A percentile compares a stretch with the other conserved stretches of the same genome.
phyloP scores from a whole-genome alignment of 331 rosid genomes.

The Phaseolus coccineus region DNA sequence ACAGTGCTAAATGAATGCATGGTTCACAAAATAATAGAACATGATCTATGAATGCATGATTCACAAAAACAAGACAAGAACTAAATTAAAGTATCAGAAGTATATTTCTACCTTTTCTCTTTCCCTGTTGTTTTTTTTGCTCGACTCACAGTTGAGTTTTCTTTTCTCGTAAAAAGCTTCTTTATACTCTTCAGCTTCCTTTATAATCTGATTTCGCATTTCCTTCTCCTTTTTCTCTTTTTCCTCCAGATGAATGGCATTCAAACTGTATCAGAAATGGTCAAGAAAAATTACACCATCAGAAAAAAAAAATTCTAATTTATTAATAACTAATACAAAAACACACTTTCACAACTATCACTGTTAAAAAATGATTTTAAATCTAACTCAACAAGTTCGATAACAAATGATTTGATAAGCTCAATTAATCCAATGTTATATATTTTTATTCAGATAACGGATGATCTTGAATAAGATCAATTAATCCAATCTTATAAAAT shows the following conservation, averaged over 20 bases:
- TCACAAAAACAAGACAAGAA: neutral
- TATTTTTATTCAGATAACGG: too few species aligned
- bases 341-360: neutral
- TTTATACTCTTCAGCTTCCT: conserved; percentile 88
- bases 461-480: too few species aligned
- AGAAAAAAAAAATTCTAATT: neutral
- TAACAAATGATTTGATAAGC: too few species aligned
- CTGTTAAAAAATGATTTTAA: neutral
- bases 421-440: too few species aligned
- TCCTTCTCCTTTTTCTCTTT: conserved; percentile 87
- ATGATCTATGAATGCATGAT: neutral
- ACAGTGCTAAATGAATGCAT: neutral
- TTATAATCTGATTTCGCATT: conserved; percentile 80
- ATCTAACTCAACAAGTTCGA: too few species aligned
- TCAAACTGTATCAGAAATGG: conserved; percentile 58
- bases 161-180: conserved; percentile 81
- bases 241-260: conserved; percentile 79
- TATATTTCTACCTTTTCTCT: conserved; percentile 72
- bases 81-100: neutral
- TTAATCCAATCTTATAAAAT: too few species aligned
- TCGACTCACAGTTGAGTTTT: conserved; percentile 74
- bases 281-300: neutral
- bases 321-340: neutral
- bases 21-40: neutral
- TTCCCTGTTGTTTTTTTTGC: conserved; percentile 73